A percentile compares a stretch with the other conserved stretches of the same genome.
Conservation (phyloP, 805 yeast species). For the Candida nanaspora region DNA sequence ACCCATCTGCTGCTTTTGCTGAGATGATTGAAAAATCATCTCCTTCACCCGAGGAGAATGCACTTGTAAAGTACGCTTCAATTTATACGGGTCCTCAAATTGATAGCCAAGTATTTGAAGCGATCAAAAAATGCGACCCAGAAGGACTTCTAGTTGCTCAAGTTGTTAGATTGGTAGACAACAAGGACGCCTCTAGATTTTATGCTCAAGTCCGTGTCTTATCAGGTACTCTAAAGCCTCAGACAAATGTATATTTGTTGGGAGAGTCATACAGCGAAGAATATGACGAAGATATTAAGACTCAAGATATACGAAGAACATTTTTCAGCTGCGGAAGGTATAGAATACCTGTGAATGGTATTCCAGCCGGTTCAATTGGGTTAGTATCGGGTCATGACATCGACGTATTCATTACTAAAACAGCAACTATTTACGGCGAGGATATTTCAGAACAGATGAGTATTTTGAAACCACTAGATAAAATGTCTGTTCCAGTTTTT, state of each 20-base stretch:
- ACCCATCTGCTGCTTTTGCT: constrained; percentile 41
- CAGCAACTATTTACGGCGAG: constrained; percentile 46
- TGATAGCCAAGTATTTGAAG: constrained; percentile 8
- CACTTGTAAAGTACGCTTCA: constrained; percentile 16
- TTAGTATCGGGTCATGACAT: constrained; percentile 53
- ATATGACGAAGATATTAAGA: constrained; percentile 42
- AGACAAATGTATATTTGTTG: constrained; percentile 42
- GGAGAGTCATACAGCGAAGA: constrained; percentile 48
- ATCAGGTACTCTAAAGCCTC: constrained; percentile 49
- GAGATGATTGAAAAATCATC: constrained; percentile 32
- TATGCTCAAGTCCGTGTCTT: constrained; percentile 55
- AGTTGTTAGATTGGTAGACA: constrained; percentile 50
- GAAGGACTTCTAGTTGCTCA: constrained; percentile 43
- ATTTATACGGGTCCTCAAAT: constrained; percentile 23
- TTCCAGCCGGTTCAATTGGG: constrained; percentile 62
- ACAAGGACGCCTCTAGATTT: constrained; percentile 43
- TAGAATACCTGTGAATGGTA: constrained; percentile 42
- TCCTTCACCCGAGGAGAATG: constrained; percentile 32
- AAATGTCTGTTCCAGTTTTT: constrained; percentile 50
- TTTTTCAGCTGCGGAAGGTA: constrained; percentile 68
- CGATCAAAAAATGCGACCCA: constrained; percentile 26
- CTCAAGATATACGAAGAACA: constrained; percentile 33
- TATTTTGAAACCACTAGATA: constrained; percentile 35
- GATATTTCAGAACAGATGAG: constrained; percentile 13
- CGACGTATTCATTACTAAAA: constrained; percentile 46